These are phyloP conservation scores for Porpolomopsis calyptriformis DNA, from an alignment of 768 basidiomycete species.

Conservation along the genomic window DNA sequence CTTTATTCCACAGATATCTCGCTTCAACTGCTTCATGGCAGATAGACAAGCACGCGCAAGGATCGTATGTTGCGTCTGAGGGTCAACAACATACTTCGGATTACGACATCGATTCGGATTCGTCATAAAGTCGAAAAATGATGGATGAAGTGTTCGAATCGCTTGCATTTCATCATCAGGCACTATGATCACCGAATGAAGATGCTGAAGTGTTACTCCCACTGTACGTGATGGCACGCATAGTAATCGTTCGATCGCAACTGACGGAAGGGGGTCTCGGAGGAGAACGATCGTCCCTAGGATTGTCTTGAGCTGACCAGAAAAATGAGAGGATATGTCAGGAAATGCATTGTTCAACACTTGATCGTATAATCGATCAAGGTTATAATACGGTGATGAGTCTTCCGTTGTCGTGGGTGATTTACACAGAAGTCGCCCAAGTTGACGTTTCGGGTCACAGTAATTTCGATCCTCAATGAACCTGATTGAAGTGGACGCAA, in stretches of 20 bases:
- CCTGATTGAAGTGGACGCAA: not conserved
- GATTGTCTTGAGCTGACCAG: not conserved
- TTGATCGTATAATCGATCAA: not conserved
- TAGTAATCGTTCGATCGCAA: not conserved
- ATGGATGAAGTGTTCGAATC: not conserved
- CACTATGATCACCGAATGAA: not conserved
- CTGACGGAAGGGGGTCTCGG: not conserved
- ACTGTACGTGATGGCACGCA: not conserved
- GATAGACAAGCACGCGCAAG: not conserved
- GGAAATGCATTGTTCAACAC: not conserved
- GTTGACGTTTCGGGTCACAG: not conserved
- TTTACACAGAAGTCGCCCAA: not conserved
- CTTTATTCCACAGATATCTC: constrained; percentile 1
- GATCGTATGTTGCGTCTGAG: not conserved
- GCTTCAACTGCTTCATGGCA: not conserved
- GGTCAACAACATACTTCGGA: not conserved
- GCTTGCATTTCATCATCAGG: not conserved
- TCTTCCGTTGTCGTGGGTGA: not conserved
- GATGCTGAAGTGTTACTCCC: not conserved
- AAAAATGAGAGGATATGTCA: not conserved
- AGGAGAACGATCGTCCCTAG: not conserved
- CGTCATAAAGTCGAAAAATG: not conserved
- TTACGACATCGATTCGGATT: not conserved
- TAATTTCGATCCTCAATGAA: not conserved
- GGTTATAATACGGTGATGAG: not conserved